Evolutionary conservation across 2,329 filamentous ascomycete genomes (phyloP).

Genomic region (Aspergillus hortae): DNA sequence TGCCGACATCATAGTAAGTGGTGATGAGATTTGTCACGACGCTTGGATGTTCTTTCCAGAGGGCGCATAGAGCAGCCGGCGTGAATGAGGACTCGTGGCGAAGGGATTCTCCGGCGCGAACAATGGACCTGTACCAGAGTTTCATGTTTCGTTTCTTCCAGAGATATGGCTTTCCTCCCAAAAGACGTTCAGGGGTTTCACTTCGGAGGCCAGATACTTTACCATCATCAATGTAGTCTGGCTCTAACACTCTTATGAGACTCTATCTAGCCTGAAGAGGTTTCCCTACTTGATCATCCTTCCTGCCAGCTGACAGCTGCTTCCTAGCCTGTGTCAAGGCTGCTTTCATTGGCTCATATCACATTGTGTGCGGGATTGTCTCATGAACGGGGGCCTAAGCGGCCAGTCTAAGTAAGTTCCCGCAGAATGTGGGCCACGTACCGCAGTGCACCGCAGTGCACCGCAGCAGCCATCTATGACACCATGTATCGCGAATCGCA

Average conservation of each 20-base stretch:
- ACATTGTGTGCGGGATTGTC: neutral
- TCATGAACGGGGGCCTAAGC: neutral
- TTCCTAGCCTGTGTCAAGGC: neutral
- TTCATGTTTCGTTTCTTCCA: slow-evolving; percentile 4
- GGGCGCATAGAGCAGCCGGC: slow-evolving; percentile 4
- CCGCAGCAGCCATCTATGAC: no score
- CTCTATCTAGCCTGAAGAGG: neutral
- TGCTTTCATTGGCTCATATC: neutral
- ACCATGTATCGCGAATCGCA: no score
- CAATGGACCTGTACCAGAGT: neutral
- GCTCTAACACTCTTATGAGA: slow-evolving; percentile 1
- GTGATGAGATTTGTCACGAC: slow-evolving; percentile 5
- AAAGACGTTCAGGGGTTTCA: slow-evolving; percentile 5
- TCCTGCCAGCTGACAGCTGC: slow-evolving; percentile 1
- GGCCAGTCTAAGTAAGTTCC: no score
- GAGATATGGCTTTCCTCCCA: slow-evolving; percentile 3
- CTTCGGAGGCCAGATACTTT: slow-evolving; percentile 1
- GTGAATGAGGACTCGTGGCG: neutral
- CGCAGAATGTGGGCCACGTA: no score
- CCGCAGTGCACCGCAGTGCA: no score
- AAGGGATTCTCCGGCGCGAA: slow-evolving; percentile 2
- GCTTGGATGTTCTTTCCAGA: slow-evolving; percentile 4
- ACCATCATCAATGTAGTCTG: slow-evolving; percentile 4
- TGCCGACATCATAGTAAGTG: slow-evolving; percentile 3
- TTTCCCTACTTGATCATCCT: neutral